Evolutionary conservation across 2,329 filamentous ascomycete genomes (phyloP).

Genomic region (Clarireedia hainanense): DNA sequence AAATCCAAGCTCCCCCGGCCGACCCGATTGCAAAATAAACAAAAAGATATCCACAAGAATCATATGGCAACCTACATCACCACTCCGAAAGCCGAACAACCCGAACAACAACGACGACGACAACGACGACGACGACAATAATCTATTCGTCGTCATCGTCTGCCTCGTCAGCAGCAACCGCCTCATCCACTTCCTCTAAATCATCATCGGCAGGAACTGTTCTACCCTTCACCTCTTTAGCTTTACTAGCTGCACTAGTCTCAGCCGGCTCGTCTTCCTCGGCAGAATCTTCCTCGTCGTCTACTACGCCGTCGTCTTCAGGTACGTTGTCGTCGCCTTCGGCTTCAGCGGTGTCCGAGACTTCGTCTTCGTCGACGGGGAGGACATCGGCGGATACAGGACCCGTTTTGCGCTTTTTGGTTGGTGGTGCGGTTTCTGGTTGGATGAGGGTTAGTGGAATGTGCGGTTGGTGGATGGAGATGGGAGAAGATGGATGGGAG

Average conservation of each 20-base stretch:
- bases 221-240: conserved; percentile 7
- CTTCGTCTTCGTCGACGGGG: background rate
- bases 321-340: background rate
- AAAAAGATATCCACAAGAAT: too few species aligned
- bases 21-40: too few species aligned
- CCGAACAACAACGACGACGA: too few species aligned
- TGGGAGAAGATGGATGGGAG: too few species aligned
- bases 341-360: background rate
- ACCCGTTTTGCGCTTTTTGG: conserved; percentile 24
- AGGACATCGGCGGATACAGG: background rate
- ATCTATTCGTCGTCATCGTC: conserved; percentile 14
- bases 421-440: conserved; percentile 17
- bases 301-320: background rate
- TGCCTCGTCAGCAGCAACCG: background rate
- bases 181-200: conserved; percentile 11
- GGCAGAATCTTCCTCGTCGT: conserved; percentile 12
- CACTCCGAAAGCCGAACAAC: background rate
- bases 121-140: background rate
- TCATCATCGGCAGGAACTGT: conserved; percentile 8
- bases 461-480: too few species aligned
- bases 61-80: too few species aligned
- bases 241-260: conserved; percentile 9
- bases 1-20: too few species aligned
- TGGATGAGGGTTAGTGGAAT: background rate
- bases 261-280: conserved; percentile 9